phyloP scores from a whole-genome alignment of 768 basidiomycete species.

The Leccinum pellstonianum region DNA sequence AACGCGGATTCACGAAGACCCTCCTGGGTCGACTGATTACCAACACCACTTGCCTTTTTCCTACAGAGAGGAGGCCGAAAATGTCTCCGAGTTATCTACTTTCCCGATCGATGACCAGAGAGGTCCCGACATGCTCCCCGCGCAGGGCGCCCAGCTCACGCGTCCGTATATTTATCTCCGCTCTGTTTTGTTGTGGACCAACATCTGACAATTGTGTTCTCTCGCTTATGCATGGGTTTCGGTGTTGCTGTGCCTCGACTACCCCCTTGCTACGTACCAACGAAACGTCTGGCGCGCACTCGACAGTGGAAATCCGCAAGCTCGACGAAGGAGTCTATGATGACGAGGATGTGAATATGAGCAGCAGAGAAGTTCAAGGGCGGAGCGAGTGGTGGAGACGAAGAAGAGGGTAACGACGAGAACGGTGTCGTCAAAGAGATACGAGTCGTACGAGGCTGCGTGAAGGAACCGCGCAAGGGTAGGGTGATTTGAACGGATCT shows the following conservation, averaged over 20 bases:
- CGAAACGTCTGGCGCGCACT: too few species aligned
- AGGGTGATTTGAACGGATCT: conserved; percentile 6
- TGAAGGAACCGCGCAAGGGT: neutral
- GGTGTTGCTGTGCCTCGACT: neutral
- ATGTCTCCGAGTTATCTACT: conserved; percentile 60
- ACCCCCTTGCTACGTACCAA: neutral
- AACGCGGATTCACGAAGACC: neutral
- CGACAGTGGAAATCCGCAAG: conserved; percentile 65
- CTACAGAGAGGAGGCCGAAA: conserved; percentile 74
- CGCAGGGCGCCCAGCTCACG: conserved; percentile 63
- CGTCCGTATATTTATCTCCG: conserved; percentile 45
- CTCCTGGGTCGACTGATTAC: neutral
- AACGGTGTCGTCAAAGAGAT: conserved; percentile 59
- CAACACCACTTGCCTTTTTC: neutral
- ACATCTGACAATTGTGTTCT: neutral
- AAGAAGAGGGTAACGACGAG: conserved; percentile 45
- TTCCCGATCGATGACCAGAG: conserved; percentile 36
- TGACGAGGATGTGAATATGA: conserved; percentile 19
- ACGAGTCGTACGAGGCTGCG: conserved; percentile 34
- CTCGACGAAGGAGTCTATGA: conserved; percentile 58
- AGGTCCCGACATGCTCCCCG: conserved; percentile 57
- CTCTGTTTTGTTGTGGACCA: neutral
- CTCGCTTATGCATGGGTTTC: neutral
- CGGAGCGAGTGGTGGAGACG: conserved; percentile 64
- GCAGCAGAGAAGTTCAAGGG: conserved; percentile 15